These are phyloP conservation scores for Xylariales sp. DNA, from an alignment of 2,329 filamentous ascomycete genomes.

Conservation along the genomic window DNA sequence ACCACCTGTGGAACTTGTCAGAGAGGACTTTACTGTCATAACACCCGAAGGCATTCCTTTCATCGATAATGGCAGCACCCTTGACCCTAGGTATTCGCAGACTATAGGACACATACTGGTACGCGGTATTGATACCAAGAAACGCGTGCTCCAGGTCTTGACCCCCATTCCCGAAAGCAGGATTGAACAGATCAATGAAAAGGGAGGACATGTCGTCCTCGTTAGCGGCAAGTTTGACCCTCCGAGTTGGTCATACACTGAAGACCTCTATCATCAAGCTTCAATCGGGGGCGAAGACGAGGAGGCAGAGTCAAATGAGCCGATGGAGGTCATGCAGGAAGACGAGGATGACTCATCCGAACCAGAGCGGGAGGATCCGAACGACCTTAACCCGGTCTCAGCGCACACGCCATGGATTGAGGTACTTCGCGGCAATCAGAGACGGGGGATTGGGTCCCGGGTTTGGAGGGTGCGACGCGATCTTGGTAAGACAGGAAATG, in stretches of 20 bases:
- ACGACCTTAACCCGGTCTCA: constrained; percentile 11
- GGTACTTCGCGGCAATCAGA: constrained; percentile 48
- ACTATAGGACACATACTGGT: constrained; percentile 63
- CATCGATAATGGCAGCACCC: constrained; percentile 51
- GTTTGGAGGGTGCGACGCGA: constrained; percentile 63
- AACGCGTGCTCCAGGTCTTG: constrained; percentile 56
- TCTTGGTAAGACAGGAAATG: constrained; percentile 37
- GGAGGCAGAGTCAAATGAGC: constrained; percentile 18
- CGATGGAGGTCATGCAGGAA: constrained; percentile 29
- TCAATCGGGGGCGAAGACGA: constrained; percentile 18
- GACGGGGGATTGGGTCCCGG: constrained; percentile 51
- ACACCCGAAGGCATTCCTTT: constrained; percentile 56
- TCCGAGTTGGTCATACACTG: constrained; percentile 65
- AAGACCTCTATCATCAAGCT: constrained; percentile 45
- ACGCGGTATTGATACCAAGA: constrained; percentile 59
- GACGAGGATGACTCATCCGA: constrained; percentile 25
- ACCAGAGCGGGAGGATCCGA: background rate
- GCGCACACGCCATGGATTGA: constrained; percentile 54
- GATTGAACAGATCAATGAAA: constrained; percentile 35
- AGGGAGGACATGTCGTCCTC: constrained; percentile 51
- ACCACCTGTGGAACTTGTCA: constrained; percentile 11
- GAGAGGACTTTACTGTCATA: constrained; percentile 29
- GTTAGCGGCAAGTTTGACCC: constrained; percentile 65
- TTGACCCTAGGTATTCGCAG: constrained; percentile 56
- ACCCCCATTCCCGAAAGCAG: constrained; percentile 48